Base-by-base conservation (phyloP, 441 rosid genomes). In the Croton laevigatus region DNA sequence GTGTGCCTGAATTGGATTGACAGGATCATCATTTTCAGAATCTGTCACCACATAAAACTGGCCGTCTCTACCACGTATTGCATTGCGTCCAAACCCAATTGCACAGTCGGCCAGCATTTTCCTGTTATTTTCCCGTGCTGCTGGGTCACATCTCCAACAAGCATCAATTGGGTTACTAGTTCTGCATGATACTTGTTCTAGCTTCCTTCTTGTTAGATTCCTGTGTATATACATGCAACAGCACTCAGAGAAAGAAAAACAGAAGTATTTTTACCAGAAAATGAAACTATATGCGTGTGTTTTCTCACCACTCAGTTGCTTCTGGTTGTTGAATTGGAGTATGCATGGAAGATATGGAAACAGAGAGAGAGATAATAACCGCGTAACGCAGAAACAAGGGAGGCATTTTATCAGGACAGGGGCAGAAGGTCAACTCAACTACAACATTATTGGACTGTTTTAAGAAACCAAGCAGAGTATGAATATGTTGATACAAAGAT, bases 101-200 rank as follows among this genome's bases (percentile, higher is more conserved):
- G 82, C 93, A 46, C 98, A 90, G 19, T 90, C 88, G 0, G 97
- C 98, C 7, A 93, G 79, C 40, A 78, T 62, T 76, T 84, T 89
- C 13, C 92, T 79, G 81, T 93, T 90, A 60, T 76, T 79, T 81
- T 89, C 86, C 97, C 98, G 89, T 17, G 85, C 65, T 14, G 89
- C 65, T 14, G 89, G 76, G 75, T 90, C 97, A 59, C 97, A 89
- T 59, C 95, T 69, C 95, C 97, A 90, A 76, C 98, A 93, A 75
- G 88, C 98, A 9, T 90, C 95, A 13, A 90, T 85, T 22, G 97
- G 98, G 71, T 93, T 93, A 8, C 97, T 95, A 0, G 81, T 88
- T 17, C 86, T 87, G 59, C 97, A 93, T 14, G 91, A 81, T 53
- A 81, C 73, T 68, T 74, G 81, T 0, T 80, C 92, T 72, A 86